Evolutionary conservation across 225 moss, liverwort and hornwort species (phyloP), one percentile per base, ranked within the genome.

Genomic region (Anthoceros angustus): DNA sequence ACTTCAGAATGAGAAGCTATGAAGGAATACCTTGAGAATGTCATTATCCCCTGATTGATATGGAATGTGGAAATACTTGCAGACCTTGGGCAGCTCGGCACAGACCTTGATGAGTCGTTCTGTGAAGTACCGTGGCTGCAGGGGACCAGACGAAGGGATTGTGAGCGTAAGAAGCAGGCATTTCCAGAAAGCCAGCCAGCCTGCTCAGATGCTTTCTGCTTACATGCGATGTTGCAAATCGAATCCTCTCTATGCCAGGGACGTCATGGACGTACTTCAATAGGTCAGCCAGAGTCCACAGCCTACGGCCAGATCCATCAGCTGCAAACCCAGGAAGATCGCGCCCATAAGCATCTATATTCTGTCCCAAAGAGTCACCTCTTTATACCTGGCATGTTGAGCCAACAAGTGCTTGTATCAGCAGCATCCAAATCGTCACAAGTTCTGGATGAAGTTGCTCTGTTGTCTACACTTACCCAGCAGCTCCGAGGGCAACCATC

Each of bases 21-120:
- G 32, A 32, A 4, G 32, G 4, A 32, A 32, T 55, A 55, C 55
- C 55, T 55, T 55, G 14, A 55, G 55, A 55, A 55, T 55, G n/a
- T 55, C 55, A 55, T 55, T 55, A 23, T 55, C 55, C 55, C 55
- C 55, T 55, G 55, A 55, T 55, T 55, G 55, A 15, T 55, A 55
- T 7, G 55, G 55, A 23, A 55, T 55, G 55, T 55, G 55, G 23
- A 55, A 55, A 20, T 55, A 55, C 55, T 55, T 55, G 55, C 55
- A 55, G 14, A 55, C 55, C 55, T 55, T 55, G 8, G 55, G 55
- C n/a, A 55, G 55, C 8, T 55, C 55, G 55, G 55, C 55, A 55
- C 55, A 55, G 5, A 55, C 55, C 23, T 55, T 55, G 18, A 55
- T 55, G n/a, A 55, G 55, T 23, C 55, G 18, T 55, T 55, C 55